Conservation (phyloP, 208 protist species). For the Herpetomonas tarakana region DNA sequence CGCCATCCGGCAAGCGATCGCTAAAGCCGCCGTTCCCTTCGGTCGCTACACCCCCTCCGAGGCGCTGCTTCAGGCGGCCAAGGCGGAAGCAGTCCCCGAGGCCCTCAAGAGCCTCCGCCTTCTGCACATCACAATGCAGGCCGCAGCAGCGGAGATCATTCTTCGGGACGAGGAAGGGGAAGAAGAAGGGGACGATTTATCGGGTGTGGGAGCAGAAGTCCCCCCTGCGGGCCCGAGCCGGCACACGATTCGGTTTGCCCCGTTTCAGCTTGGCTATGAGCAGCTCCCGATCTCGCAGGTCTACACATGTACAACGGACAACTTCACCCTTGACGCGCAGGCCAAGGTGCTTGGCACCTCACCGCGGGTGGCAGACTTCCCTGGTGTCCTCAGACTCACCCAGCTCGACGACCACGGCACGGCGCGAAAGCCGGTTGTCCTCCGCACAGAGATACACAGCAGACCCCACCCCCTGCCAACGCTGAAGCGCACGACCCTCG, state of each 20-base stretch:
- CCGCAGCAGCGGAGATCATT: no score
- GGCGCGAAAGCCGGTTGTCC: neutral
- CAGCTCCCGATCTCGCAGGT: neutral
- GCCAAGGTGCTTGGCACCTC: neutral
- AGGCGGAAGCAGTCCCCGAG: neutral
- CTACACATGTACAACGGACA: neutral
- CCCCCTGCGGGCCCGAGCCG: neutral
- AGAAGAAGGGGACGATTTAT: neutral
- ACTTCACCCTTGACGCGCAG: neutral
- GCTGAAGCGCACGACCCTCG: slow-evolving; percentile 13
- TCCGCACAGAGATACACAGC: neutral
- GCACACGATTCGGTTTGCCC: neutral
- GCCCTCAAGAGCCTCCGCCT: no score
- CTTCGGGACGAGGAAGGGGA: neutral
- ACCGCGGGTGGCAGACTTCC: no score
- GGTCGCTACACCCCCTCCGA: slow-evolving; percentile 5
- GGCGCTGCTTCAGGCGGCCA: neutral
- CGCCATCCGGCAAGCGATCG: neutral
- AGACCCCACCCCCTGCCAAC: slow-evolving; percentile 3
- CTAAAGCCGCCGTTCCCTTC: neutral
- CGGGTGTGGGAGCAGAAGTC: no score
- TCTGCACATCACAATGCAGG: no score
- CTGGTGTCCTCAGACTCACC: neutral
- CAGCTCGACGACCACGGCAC: neutral
- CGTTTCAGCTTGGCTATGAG: neutral